These are phyloP conservation scores for Allomyces macrogynus DNA, from an alignment of 192 early-diverging fungal species.

Conservation along the genomic window DNA sequence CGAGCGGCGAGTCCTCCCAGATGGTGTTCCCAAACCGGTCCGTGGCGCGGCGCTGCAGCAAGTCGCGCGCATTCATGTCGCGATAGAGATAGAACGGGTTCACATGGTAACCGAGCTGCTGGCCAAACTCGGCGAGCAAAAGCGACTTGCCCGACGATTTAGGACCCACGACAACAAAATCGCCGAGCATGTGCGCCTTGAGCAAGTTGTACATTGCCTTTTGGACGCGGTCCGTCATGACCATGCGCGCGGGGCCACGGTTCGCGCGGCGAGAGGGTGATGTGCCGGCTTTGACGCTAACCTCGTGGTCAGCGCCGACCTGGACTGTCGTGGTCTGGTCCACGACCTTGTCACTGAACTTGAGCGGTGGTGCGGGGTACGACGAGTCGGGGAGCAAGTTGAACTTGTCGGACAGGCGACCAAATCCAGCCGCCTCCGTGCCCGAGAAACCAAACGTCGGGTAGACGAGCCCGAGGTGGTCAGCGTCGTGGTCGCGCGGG, in stretches of 20 bases:
- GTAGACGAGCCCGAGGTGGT: not conserved
- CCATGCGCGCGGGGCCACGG: no score
- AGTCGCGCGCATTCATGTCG: constrained; percentile 60
- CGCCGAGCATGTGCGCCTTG: constrained; percentile 28
- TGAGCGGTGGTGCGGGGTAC: no score
- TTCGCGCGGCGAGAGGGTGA: no score
- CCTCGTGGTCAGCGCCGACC: no score
- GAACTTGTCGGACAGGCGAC: no score
- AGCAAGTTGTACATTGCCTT: constrained; percentile 11
- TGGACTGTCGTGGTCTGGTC: no score
- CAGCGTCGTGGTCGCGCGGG: not conserved
- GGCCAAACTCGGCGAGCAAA: constrained; percentile 35
- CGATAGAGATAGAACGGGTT: constrained; percentile 23
- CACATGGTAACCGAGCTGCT: constrained; percentile 13
- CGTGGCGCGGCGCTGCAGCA: constrained; percentile 53
- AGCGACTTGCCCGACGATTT: constrained; percentile 57
- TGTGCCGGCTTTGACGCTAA: no score
- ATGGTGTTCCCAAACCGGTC: constrained; percentile 45
- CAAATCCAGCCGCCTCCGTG: no score
- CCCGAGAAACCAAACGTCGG: not conserved
- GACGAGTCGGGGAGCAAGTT: no score
- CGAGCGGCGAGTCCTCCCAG: constrained; percentile 52
- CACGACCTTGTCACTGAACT: no score
- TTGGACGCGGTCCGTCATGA: no score
- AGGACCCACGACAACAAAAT: constrained; percentile 48